A percentile compares a stretch with the other conserved stretches of the same genome.
Evolutionary conservation across 2,329 filamentous ascomycete genomes (phyloP).

Genomic region (Colletotrichum paranaense): DNA sequence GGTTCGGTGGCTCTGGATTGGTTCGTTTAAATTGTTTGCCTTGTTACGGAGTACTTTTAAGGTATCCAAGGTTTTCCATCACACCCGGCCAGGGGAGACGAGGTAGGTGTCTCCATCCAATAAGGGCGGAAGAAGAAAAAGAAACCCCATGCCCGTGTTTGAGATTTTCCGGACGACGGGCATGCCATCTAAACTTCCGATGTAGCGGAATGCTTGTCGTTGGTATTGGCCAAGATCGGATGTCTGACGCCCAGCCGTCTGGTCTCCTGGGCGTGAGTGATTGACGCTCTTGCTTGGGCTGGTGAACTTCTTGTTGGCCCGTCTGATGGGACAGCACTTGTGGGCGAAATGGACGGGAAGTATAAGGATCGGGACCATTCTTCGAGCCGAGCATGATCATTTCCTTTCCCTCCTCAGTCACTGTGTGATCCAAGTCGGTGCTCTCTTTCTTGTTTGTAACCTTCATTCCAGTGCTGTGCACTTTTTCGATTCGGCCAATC

Average conservation of each 20-base stretch:
- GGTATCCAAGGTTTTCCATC: neutral
- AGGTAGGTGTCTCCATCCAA: neutral
- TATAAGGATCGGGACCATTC: neutral
- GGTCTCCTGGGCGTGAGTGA: neutral
- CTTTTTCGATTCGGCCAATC: neutral
- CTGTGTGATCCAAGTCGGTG: neutral
- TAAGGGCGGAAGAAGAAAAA: neutral
- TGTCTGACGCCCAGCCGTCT: conserved; percentile 3
- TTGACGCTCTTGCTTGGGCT: no score
- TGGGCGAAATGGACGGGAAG: no score
- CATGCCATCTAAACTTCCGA: conserved; percentile 22
- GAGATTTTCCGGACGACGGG: neutral
- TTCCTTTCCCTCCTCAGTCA: neutral
- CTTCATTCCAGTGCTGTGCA: conserved; percentile 5
- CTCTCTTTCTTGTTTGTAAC: neutral
- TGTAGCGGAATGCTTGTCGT: conserved; percentile 20
- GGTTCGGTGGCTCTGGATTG: neutral
- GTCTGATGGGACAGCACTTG: neutral
- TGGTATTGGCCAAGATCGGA: conserved; percentile 1
- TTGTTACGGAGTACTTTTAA: neutral
- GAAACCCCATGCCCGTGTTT: neutral
- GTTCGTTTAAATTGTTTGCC: neutral
- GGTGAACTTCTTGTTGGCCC: neutral
- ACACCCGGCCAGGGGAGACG: neutral
- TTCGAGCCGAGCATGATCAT: neutral